Conservation (phyloP, 768 basidiomycete genomes). For the Hortiboletus campestris region DNA sequence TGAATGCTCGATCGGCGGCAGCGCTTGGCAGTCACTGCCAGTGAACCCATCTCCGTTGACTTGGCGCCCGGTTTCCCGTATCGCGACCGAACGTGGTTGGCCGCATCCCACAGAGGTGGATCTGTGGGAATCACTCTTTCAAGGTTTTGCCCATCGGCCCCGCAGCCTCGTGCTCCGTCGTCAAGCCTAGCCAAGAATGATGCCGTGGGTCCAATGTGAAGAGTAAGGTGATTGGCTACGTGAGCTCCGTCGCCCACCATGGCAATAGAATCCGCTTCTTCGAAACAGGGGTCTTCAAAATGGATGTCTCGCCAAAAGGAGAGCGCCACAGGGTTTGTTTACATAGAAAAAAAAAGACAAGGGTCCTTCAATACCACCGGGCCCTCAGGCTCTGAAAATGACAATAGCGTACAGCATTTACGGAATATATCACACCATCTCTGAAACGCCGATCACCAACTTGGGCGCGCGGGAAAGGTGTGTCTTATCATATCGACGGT, state of each 20-base stretch:
- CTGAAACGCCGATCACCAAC: slow-evolving; percentile 15
- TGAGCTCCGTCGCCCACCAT: not conserved
- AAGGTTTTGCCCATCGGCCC: not conserved
- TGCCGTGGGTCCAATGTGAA: not conserved
- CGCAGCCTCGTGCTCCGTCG: not conserved
- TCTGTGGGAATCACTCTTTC: slow-evolving; percentile 10
- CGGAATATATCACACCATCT: slow-evolving; percentile 6
- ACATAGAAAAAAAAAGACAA: not conserved
- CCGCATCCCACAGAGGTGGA: slow-evolving; percentile 20
- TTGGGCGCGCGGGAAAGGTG: slow-evolving; percentile 1
- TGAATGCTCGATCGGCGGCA: not conserved
- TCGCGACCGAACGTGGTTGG: not conserved
- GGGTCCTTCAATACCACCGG: too few relatives aligned
- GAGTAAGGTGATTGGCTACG: not conserved
- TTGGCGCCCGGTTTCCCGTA: slow-evolving; percentile 8
- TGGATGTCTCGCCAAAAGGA: not conserved
- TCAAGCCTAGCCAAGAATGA: not conserved
- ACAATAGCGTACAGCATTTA: slow-evolving; percentile 15
- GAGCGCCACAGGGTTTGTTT: slow-evolving; percentile 22
- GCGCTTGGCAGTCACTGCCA: not conserved
- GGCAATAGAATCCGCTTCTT: not conserved
- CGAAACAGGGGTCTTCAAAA: slow-evolving; percentile 12
- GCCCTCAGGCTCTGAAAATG: not conserved
- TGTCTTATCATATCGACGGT: not conserved
- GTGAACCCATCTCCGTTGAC: slow-evolving; percentile 13